Evolutionary conservation across 371 early-diverging fungal genomes (phyloP).

Genomic region (Mortierella sp.): DNA sequence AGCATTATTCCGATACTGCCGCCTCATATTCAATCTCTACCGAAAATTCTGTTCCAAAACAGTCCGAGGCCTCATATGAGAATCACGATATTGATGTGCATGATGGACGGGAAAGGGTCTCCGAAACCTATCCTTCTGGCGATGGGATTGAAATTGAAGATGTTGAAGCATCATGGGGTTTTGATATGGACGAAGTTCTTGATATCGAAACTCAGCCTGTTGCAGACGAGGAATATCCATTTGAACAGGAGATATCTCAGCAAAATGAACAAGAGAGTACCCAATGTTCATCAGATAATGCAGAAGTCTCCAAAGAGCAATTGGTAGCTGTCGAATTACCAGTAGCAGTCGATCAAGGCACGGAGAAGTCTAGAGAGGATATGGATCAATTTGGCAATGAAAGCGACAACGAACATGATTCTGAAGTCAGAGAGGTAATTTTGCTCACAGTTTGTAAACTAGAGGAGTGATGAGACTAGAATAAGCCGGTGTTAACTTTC

Average conservation of each 20-base stretch:
- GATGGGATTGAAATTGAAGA: slow-evolving; percentile 6
- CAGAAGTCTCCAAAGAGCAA: not conserved
- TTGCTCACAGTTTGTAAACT: no score
- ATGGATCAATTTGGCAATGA: not conserved
- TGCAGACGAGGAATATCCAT: not conserved
- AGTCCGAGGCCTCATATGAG: not conserved
- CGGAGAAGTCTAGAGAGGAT: not conserved
- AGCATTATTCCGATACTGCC: not conserved
- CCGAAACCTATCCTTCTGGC: not conserved
- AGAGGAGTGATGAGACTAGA: not conserved
- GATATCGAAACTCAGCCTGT: slow-evolving; percentile 6
- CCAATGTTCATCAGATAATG: not conserved
- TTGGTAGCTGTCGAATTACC: not conserved
- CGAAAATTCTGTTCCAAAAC: not conserved
- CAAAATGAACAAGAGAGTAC: not conserved
- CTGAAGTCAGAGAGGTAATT: slow-evolving; percentile 42
- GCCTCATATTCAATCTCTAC: not conserved
- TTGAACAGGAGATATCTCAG: not conserved
- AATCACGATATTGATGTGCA: not conserved
- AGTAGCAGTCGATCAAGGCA: not conserved
- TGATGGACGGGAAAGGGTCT: not conserved
- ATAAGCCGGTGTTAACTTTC: not conserved
- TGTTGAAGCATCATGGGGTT: slow-evolving; percentile 43
- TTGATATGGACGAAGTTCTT: slow-evolving; percentile 29
- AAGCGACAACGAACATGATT: slow-evolving; percentile 47